Evolutionary conservation across 2,329 filamentous ascomycete species (phyloP), one percentile per base, ranked within the genome.

Genomic region (Fonsecaea nubica): DNA sequence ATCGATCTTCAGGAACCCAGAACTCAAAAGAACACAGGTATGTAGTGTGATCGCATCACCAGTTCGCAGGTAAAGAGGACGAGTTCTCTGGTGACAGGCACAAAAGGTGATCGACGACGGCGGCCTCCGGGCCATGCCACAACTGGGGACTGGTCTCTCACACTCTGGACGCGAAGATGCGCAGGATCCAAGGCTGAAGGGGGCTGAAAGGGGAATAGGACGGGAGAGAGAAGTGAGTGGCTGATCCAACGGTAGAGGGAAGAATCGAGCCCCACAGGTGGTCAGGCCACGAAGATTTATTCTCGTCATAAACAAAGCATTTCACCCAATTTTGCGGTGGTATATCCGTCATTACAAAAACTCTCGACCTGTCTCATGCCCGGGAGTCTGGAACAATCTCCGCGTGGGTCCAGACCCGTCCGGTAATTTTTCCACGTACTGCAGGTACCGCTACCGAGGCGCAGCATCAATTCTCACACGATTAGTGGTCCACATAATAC

Each of bases 21-120:
- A 45, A 21, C 45, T 50, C 45, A 25, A 50, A 50, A 21, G 18
- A 36, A 36, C 58, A 57, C 61, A 58, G 58, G 58, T 64, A 32
- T 32, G 67, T 57, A 60, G 38, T 33, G 40, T 63, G 62, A 63
- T 53, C 38, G 64, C 45, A 64, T 69, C 67, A 69, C 64, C 64
- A 63, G 58, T 36, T 38, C 33, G 25, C 45, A 50, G 5, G 10
- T 10, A 50, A 50, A 50, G 45, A 50, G 10, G 8, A 30, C 3
- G 3, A 50, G 45, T 25, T 50, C 45, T 50, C 45, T 50, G 45
- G 48, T 40, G 25, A 50, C 48, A 15, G 42, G 15, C 30, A 32
- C 30, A 18, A 18, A 45, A 45, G 18, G 36, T 25, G 56, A 40
- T 63, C 50, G 52, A 62, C 62, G 30, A 36, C 65, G 62, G 63